These are phyloP conservation scores for Myriosclerotinia duriaeana DNA, from an alignment of 2,329 filamentous ascomycete species.

Conservation along the genomic window DNA sequence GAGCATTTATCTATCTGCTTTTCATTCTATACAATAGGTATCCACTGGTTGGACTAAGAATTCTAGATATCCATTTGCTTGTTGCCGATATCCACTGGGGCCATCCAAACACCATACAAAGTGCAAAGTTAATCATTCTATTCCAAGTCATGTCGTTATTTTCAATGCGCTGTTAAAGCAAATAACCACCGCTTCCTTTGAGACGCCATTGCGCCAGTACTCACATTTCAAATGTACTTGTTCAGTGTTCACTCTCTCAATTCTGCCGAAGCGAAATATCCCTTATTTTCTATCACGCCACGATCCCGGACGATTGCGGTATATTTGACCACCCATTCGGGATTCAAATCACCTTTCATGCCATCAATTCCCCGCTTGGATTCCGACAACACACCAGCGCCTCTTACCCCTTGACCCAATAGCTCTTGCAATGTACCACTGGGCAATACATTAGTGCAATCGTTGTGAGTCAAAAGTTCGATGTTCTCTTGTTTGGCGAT, in stretches of 20 bases:
- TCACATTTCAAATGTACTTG: background rate
- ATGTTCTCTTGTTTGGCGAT: constrained; percentile 82
- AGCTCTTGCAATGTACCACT: constrained; percentile 81
- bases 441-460: constrained; percentile 89
- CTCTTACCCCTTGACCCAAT: constrained; percentile 68
- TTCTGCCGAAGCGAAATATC: constrained; percentile 88
- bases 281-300: constrained; percentile 97
- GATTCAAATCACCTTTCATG: constrained; percentile 73
- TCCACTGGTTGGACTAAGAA: background rate
- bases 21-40: constrained; percentile 5
- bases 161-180: constrained; percentile 6
- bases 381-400: constrained; percentile 71
- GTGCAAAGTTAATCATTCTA: too few species aligned
- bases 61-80: background rate
- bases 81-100: background rate
- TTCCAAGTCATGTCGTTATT: background rate
- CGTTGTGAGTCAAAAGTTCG: constrained; percentile 88
- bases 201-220: background rate
- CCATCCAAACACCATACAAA: background rate
- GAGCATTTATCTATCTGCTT: constrained; percentile 25
- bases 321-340: constrained; percentile 96
- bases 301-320: constrained; percentile 91
- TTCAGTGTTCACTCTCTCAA: constrained; percentile 47
- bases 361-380: constrained; percentile 49
- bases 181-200: background rate